Base-by-base conservation (phyloP, 257 asterid species). In the Verbascum thapsus region DNA sequence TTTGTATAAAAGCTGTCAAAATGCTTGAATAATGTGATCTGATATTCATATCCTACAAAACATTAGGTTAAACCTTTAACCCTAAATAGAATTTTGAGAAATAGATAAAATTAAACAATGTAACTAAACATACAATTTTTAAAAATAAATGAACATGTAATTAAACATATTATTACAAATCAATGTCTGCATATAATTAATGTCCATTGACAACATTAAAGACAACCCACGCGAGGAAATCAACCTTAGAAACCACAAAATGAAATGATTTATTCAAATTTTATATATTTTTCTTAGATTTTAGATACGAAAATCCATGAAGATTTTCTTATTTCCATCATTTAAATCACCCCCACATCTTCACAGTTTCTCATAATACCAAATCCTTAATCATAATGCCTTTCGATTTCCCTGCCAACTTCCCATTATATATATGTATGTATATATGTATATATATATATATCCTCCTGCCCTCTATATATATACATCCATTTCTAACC, bases 191-290 rank as follows among this genome's bases (percentile, higher is more conserved):
- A 26, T 26, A 54, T 41, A 57, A 55, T 44, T 19, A 20, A 54
- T 17, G 42, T 37, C 18, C 11, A 40, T 53, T 40, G 23, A 53
- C 7, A 26, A 53, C 9, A n/a, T n/a, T n/a, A 61, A 61, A 30
- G 42, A 62, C 37, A 19, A 70, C 58, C 81, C 91, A 85, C 81
- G 90, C 91, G 73, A 76, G 76, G 67, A 88, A 83, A 83, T 83
- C 85, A 83, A 69, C 77, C 77, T 85, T 58, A 69, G 67, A 82
- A 80, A 61, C 57, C 69, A 58, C 63, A 74, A 67, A 34, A 47
- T 56, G 20, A 8, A 7, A 2, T 10, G 2, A 19, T 60, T 39
- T 17, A 43, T 60, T 74, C 22, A 9, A 11, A 51, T 38, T 19
- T 39, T 11, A 20, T 34, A 60, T 56, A 49, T 52, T 74, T 39